These are phyloP conservation scores for Penicillium sclerotigenum DNA, from an alignment of 2,329 filamentous ascomycete species.

Conservation along the genomic window DNA sequence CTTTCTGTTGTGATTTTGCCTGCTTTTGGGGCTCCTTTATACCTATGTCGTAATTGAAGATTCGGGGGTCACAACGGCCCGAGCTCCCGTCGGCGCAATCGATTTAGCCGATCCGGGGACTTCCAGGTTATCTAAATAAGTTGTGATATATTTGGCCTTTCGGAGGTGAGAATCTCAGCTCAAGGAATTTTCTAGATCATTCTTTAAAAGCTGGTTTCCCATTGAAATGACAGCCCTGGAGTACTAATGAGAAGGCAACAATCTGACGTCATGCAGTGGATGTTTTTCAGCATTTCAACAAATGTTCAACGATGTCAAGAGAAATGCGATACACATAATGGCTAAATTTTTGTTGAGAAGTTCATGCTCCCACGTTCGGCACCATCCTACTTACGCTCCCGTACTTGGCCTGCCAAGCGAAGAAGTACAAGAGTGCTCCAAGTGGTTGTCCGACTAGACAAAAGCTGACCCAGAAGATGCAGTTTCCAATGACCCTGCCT, in stretches of 20 bases:
- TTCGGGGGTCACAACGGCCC: background rate
- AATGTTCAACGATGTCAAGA: background rate
- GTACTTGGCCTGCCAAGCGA: slow-evolving; percentile 97
- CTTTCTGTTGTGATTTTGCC: background rate
- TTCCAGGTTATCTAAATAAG: background rate
- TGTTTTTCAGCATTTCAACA: background rate
- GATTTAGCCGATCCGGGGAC: slow-evolving; percentile 10
- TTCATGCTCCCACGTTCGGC: background rate
- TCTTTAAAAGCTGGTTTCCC: background rate
- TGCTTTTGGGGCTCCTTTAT: slow-evolving; percentile 5
- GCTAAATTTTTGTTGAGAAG: background rate
- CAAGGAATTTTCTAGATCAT: background rate
- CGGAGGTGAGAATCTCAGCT: background rate
- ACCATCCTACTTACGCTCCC: slow-evolving; percentile 64
- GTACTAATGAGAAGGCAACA: background rate
- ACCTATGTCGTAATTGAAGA: background rate
- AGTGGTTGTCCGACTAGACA: slow-evolving; percentile 93
- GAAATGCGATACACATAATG: background rate
- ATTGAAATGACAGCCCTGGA: background rate
- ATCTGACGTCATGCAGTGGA: background rate
- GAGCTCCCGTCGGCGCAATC: slow-evolving; percentile 8
- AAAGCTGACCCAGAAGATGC: slow-evolving; percentile 95
- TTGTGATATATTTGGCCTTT: background rate
- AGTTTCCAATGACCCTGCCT: slow-evolving; percentile 80
- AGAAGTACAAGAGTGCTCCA: slow-evolving; percentile 90